Conservation (phyloP, 2,329 filamentous ascomycete species). For the Diaporthe batatas region DNA sequence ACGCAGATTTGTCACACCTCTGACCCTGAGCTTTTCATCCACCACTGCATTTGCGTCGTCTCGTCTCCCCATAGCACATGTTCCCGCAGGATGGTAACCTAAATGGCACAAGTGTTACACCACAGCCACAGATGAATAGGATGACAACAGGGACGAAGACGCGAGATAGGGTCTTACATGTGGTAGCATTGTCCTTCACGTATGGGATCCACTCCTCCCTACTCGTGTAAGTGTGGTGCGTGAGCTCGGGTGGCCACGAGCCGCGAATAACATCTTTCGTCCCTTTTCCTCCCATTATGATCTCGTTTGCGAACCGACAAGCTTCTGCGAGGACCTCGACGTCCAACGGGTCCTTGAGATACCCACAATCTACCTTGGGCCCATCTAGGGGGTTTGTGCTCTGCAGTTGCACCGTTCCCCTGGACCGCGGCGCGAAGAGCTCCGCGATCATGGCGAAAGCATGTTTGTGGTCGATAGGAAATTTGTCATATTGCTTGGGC, state of each 20-base stretch:
- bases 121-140: neutral
- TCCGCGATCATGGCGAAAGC: conserved; percentile 25
- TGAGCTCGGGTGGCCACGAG: conserved; percentile 20
- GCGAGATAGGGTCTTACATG: conserved; percentile 1
- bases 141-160: neutral
- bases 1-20: conserved; percentile 45
- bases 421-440: neutral
- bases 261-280: conserved; percentile 7
- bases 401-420: neutral
- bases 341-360: conserved; percentile 7
- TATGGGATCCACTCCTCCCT: conserved; percentile 16
- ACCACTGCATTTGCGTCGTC: conserved; percentile 43
- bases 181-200: conserved; percentile 17
- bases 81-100: conserved; percentile 25
- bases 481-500: conserved; percentile 16
- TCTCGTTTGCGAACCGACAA: conserved; percentile 10
- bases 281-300: conserved; percentile 9
- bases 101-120: conserved; percentile 10
- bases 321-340: conserved; percentile 24
- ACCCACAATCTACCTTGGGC: conserved; percentile 12
- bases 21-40: conserved; percentile 45
- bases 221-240: conserved; percentile 15
- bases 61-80: conserved; percentile 16
- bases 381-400: neutral
- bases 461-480: conserved; percentile 12